Percentiles rank a stretch among this genome's conserved stretches.
Evolutionary conservation across 148 eudicot species (phyloP).

Genomic region (Hydrangea macrophylla): DNA sequence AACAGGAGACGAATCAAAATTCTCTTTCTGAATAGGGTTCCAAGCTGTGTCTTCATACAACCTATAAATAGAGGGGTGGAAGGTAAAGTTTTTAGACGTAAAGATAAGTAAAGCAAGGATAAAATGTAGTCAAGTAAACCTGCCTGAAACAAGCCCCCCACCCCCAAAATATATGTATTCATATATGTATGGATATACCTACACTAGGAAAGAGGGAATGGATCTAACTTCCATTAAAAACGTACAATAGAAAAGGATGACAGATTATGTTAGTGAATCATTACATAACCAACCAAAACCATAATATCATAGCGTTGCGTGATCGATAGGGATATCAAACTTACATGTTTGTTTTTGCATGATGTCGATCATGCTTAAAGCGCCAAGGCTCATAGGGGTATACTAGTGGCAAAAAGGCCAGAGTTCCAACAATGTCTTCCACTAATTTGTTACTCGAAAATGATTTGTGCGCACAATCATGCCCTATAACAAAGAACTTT

Average conservation of each 20-base stretch:
- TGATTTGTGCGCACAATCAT: conserved; percentile 99
- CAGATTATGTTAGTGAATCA: not conserved
- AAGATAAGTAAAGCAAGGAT: not conserved
- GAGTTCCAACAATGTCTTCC: conserved; percentile 91
- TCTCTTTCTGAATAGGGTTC: conserved; percentile 62
- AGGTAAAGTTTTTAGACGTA: not conserved
- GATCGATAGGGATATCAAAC: conserved; percentile 21
- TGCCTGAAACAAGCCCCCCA: too few species aligned
- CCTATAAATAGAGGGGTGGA: conserved; percentile 40
- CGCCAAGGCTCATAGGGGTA: conserved; percentile 99
- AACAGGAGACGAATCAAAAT: conserved; percentile 48
- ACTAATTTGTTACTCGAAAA: conserved; percentile 85
- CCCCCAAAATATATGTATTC: too few species aligned
- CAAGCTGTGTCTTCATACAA: conserved; percentile 87
- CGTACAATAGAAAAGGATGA: too few species aligned
- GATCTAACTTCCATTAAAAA: too few species aligned
- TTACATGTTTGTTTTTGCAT: conserved; percentile 93
- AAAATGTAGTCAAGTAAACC: too few species aligned
- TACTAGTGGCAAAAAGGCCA: conserved; percentile 85
- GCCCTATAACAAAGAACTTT: conserved; percentile 93
- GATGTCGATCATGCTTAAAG: conserved; percentile 93
- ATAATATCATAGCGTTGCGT: not conserved
- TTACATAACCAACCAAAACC: not conserved
- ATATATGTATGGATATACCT: too few species aligned
- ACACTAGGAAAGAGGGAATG: too few species aligned